phyloP scores from a whole-genome alignment of 2,329 filamentous ascomycete genomes.

The Apiospora koreana region DNA sequence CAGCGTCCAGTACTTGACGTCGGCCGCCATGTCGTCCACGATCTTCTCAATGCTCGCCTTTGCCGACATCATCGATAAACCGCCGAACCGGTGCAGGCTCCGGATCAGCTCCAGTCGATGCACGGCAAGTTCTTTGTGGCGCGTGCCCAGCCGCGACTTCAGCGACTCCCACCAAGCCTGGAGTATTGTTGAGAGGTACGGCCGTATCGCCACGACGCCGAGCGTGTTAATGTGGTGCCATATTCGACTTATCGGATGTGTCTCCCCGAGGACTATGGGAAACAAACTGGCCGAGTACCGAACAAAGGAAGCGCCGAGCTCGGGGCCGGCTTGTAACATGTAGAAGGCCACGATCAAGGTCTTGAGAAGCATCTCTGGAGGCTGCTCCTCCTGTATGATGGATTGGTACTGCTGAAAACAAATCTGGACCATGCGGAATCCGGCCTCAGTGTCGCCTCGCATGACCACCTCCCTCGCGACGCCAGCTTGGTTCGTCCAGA shows the following conservation, averaged over 20 bases:
- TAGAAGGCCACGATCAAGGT: slow-evolving; percentile 12
- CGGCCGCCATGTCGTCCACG: slow-evolving; percentile 12
- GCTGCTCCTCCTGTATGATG: background rate
- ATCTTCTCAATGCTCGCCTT: background rate
- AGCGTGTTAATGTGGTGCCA: background rate
- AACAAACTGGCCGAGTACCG: slow-evolving; percentile 8
- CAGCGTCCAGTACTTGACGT: slow-evolving; percentile 14
- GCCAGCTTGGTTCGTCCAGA: slow-evolving; percentile 9
- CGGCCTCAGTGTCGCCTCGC: slow-evolving; percentile 9
- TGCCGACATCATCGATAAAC: background rate
- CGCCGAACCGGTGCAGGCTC: background rate
- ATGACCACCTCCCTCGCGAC: slow-evolving; percentile 12
- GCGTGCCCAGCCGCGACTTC: background rate
- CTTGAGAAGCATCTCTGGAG: slow-evolving; percentile 7
- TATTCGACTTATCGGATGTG: slow-evolving; percentile 11
- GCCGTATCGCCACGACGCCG: background rate
- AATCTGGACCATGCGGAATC: slow-evolving; percentile 12
- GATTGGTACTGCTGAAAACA: slow-evolving; percentile 13
- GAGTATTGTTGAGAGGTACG: background rate
- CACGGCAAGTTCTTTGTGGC: slow-evolving; percentile 11
- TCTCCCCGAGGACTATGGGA: slow-evolving; percentile 3
- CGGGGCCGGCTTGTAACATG: slow-evolving; percentile 10
- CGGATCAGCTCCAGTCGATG: slow-evolving; percentile 9
- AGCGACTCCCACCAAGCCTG: slow-evolving; percentile 8
- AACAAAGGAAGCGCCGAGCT: slow-evolving; percentile 4